These are phyloP conservation scores for Agaricus sinodeliciosus DNA, from an alignment of 768 basidiomycete genomes.

Conservation along the genomic window DNA sequence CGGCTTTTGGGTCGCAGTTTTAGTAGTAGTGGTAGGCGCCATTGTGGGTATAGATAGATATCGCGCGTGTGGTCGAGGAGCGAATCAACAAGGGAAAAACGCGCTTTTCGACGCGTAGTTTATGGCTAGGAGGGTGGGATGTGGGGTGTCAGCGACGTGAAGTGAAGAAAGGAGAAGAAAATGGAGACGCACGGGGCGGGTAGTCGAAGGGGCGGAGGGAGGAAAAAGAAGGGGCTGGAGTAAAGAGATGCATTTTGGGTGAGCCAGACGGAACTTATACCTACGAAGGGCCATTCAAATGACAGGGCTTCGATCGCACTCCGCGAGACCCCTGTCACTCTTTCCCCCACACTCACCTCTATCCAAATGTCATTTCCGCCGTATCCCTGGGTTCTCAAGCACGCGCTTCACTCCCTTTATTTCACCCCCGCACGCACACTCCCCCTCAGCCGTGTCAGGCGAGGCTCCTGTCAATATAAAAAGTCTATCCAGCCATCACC, in stretches of 20 bases:
- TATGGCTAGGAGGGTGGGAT: slow-evolving; percentile 2
- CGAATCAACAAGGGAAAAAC: slow-evolving; percentile 13
- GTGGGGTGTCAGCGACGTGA: slow-evolving; percentile 10
- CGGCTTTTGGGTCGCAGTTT: slow-evolving; percentile 37
- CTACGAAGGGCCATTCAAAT: slow-evolving; percentile 33
- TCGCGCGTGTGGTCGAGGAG: not conserved
- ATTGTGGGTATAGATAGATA: slow-evolving; percentile 22
- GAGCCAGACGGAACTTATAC: slow-evolving; percentile 57
- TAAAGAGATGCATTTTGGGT: slow-evolving; percentile 41
- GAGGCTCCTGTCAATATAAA: not conserved
- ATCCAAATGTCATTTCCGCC: no score
- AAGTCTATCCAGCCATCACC: slow-evolving; percentile 4
- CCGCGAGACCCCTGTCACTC: slow-evolving; percentile 33
- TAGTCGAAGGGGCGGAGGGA: slow-evolving; percentile 10
- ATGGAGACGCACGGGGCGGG: slow-evolving; percentile 8
- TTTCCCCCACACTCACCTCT: slow-evolving; percentile 13
- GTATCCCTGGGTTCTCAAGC: not conserved
- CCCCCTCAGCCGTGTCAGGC: not conserved
- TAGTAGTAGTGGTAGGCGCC: slow-evolving; percentile 36
- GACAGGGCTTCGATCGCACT: slow-evolving; percentile 43
- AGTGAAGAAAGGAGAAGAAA: slow-evolving; percentile 10
- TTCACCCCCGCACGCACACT: not conserved
- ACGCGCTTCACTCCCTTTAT: not conserved
- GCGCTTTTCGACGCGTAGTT: slow-evolving; percentile 20
- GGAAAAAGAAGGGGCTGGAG: slow-evolving; percentile 26